Percentiles rank a stretch among this genome's conserved stretches.
Evolutionary conservation across 2,329 filamentous ascomycete species (phyloP).

Genomic region (Aspergillus ochraceoroseus): DNA sequence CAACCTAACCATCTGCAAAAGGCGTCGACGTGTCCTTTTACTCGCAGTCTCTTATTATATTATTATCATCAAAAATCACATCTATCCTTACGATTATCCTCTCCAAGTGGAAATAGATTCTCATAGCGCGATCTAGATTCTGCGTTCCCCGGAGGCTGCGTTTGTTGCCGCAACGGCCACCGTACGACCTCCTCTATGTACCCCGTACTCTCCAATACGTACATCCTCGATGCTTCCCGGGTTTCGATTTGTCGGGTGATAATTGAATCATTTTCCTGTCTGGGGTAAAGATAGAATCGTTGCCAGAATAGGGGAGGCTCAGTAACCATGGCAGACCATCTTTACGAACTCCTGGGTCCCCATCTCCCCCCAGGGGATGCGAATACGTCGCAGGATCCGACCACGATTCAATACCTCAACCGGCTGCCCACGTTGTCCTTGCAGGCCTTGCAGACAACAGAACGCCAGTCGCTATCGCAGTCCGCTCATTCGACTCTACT

Average conservation of each 20-base stretch:
- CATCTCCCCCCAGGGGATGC: constrained; percentile 48
- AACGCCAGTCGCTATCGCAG: constrained; percentile 75
- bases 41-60: too few relatives aligned
- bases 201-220: too few relatives aligned
- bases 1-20: too few relatives aligned
- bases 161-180: constrained; percentile 30
- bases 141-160: constrained; percentile 23
- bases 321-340: constrained; percentile 60
- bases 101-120: too few relatives aligned
- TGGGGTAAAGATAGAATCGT: too few relatives aligned
- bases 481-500: constrained; percentile 73
- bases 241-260: too few relatives aligned
- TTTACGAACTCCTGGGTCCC: constrained; percentile 68
- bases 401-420: constrained; percentile 61
- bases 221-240: too few relatives aligned
- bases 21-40: too few relatives aligned
- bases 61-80: neutral
- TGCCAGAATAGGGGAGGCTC: neutral
- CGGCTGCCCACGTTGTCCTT: constrained; percentile 73
- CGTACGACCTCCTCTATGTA: constrained; percentile 15
- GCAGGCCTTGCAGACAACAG: constrained; percentile 64
- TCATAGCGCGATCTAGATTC: neutral
- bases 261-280: too few relatives aligned
- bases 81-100: too few relatives aligned
- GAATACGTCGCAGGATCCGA: constrained; percentile 29